Evolutionary conservation across 352 stramenopile species (phyloP).

Genomic region (Pelagophyceae sp.): DNA sequence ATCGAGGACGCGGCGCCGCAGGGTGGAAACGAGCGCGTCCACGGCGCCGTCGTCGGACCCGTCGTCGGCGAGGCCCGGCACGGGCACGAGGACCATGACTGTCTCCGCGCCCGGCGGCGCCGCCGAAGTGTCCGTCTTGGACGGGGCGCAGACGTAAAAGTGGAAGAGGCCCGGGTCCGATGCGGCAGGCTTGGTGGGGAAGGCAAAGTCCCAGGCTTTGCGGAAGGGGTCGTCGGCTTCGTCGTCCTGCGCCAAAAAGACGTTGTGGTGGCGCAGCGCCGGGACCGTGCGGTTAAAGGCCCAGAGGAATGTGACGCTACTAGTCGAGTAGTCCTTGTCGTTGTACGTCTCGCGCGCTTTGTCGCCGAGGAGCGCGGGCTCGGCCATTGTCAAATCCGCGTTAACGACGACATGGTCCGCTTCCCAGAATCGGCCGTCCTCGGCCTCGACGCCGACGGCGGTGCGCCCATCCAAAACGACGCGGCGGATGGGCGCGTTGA

Average conservation of each 20-base stretch:
- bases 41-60: conserved; percentile 34
- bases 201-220: conserved; percentile 33
- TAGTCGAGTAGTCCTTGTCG: conserved; percentile 29
- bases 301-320: conserved; percentile 60
- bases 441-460: conserved; percentile 21
- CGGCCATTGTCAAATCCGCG: conserved; percentile 33
- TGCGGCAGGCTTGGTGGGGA: background rate
- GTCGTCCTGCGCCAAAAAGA: conserved; percentile 48
- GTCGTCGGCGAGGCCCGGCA: conserved; percentile 36
- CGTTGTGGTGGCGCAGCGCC: conserved; percentile 57
- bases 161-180: conserved; percentile 44
- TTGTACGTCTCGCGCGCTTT: conserved; percentile 14
- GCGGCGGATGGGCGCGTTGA: conserved; percentile 26
- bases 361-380: conserved; percentile 27
- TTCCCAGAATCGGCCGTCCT: conserved; percentile 23
- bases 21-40: conserved; percentile 27
- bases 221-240: conserved; percentile 45
- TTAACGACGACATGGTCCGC: conserved; percentile 35
- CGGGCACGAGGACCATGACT: conserved; percentile 61
- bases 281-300: conserved; percentile 41
- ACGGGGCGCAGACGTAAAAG: conserved; percentile 62
- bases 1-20: conserved; percentile 27
- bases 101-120: conserved; percentile 45
- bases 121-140: conserved; percentile 48
- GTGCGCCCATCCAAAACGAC: conserved; percentile 20